A percentile compares a stretch with the other conserved stretches of the same genome.
Evolutionary conservation across 257 asterid genomes (phyloP).

Genomic region (Perilla frutescens): DNA sequence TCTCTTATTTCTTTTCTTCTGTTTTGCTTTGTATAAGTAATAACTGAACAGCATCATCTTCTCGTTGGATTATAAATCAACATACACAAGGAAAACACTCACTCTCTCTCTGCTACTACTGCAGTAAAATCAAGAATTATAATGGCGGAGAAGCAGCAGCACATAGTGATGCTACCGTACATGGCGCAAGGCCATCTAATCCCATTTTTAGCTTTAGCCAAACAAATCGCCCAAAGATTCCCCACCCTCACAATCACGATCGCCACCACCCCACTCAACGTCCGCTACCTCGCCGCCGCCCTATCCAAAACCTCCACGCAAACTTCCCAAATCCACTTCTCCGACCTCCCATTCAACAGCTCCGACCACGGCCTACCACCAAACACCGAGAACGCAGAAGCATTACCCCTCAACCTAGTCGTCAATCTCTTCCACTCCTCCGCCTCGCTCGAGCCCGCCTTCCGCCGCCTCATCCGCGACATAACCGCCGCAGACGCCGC

Average conservation of each 20-base stretch:
- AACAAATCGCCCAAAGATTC: constrained; percentile 41
- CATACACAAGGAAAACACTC: too few species aligned
- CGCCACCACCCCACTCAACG: constrained; percentile 65
- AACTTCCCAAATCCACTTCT: constrained; percentile 43
- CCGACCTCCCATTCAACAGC: constrained; percentile 60
- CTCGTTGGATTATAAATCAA: too few species aligned
- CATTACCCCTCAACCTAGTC: constrained; percentile 54
- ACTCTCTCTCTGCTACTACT: too few species aligned
- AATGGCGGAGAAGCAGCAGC: constrained; percentile 40
- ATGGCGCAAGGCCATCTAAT: constrained; percentile 78
- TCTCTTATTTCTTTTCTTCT: too few species aligned
- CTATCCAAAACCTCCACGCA: too few species aligned
- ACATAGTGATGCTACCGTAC: constrained; percentile 70
- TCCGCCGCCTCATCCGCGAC: constrained; percentile 45
- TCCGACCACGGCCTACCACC: constrained; percentile 71
- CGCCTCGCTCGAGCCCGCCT: constrained; percentile 46
- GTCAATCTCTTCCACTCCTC: constrained; percentile 55
- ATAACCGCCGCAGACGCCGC: constrained; percentile 45
- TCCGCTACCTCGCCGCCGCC: constrained; percentile 53
- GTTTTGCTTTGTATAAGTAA: too few species aligned
- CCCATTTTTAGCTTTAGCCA: constrained; percentile 66
- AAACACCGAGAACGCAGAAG: constrained; percentile 74
- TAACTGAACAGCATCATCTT: too few species aligned
- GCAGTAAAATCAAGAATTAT: not conserved
- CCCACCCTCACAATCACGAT: constrained; percentile 54